A percentile compares a stretch with the other conserved stretches of the same genome.
Evolutionary conservation across 495 filamentous ascomycete species (phyloP).

Genomic region (Talaromyces ruber): DNA sequence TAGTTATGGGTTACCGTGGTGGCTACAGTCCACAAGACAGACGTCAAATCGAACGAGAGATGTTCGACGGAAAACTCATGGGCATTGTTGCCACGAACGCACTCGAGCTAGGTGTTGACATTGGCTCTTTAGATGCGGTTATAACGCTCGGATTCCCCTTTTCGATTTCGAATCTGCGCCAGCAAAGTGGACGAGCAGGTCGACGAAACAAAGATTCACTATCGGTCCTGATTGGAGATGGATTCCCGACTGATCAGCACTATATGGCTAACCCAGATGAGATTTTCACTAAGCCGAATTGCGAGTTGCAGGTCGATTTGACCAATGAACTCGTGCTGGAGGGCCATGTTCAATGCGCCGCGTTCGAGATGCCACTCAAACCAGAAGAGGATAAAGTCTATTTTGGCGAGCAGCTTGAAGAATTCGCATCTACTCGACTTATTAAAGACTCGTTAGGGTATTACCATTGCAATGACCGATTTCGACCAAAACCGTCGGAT

Average conservation of each 20-base stretch:
- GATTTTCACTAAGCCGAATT: slow-evolving; percentile 90
- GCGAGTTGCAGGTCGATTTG: slow-evolving; percentile 82
- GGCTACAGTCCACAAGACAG: slow-evolving; percentile 95
- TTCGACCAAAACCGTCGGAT: slow-evolving; percentile 73
- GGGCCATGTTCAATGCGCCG: slow-evolving; percentile 93
- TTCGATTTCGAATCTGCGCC: slow-evolving; percentile 85
- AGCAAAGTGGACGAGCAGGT: slow-evolving; percentile 91
- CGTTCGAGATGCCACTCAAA: slow-evolving; percentile 86
- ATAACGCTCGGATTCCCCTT: slow-evolving; percentile 93
- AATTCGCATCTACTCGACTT: slow-evolving; percentile 68
- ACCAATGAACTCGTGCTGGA: slow-evolving; percentile 83
- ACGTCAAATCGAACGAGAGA: slow-evolving; percentile 82
- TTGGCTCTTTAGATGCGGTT: slow-evolving; percentile 90
- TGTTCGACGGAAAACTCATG: slow-evolving; percentile 92
- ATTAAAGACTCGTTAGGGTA: slow-evolving; percentile 67
- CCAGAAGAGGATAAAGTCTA: slow-evolving; percentile 67
- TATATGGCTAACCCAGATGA: slow-evolving; percentile 97
- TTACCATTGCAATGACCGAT: slow-evolving; percentile 83
- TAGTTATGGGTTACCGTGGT: slow-evolving; percentile 93
- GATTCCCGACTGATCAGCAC: slow-evolving; percentile 86
- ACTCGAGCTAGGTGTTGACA: slow-evolving; percentile 90
- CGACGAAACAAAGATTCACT: slow-evolving; percentile 91
- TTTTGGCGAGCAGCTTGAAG: slow-evolving; percentile 66
- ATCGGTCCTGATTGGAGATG: slow-evolving; percentile 84
- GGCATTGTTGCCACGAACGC: slow-evolving; percentile 93